These are phyloP conservation scores for Thelonectria rubi DNA, from an alignment of 2,329 filamentous ascomycete species.

Conservation along the genomic window DNA sequence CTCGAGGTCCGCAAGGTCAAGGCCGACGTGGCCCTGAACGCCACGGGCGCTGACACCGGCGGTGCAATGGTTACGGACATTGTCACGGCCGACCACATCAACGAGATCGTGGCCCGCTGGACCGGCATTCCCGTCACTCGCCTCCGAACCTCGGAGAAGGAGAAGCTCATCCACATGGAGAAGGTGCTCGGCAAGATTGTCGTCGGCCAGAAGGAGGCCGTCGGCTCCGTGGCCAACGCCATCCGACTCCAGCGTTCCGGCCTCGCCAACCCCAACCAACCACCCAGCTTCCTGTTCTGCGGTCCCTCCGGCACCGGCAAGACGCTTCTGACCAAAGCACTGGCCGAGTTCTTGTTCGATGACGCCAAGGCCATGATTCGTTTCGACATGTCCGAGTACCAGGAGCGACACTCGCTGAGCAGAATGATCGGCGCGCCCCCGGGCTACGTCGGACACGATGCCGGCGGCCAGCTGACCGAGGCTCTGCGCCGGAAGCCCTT, in stretches of 20 bases:
- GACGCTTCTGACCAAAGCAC: conserved; percentile 93
- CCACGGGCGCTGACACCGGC: conserved; percentile 63
- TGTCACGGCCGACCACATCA: conserved; percentile 97
- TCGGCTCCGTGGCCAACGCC: conserved; percentile 91
- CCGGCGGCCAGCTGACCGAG: conserved; percentile 95
- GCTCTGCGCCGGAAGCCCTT: conserved; percentile 93
- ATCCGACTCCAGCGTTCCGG: conserved; percentile 96
- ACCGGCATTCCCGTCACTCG: conserved; percentile 98
- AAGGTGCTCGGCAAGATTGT: conserved; percentile 83
- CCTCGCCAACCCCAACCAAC: conserved; percentile 93
- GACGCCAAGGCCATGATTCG: conserved; percentile 97
- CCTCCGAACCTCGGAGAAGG: conserved; percentile 94
- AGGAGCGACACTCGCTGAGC: conserved; percentile 93
- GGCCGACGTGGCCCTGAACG: conserved; percentile 76
- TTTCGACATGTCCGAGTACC: conserved; percentile 99
- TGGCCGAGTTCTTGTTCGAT: conserved; percentile 98
- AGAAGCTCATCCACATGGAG: conserved; percentile 99
- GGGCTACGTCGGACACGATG: conserved; percentile 95
- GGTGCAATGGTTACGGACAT: conserved; percentile 88
- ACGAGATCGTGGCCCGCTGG: conserved; percentile 96
- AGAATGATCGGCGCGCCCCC: conserved; percentile 98
- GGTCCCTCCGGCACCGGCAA: conserved; percentile 98
- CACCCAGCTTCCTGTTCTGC: conserved; percentile 98
- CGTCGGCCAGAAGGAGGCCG: conserved; percentile 93
- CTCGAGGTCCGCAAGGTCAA: conserved; percentile 83